Conservation (phyloP, 495 filamentous ascomycete species). For the Penicillium goetzii region DNA sequence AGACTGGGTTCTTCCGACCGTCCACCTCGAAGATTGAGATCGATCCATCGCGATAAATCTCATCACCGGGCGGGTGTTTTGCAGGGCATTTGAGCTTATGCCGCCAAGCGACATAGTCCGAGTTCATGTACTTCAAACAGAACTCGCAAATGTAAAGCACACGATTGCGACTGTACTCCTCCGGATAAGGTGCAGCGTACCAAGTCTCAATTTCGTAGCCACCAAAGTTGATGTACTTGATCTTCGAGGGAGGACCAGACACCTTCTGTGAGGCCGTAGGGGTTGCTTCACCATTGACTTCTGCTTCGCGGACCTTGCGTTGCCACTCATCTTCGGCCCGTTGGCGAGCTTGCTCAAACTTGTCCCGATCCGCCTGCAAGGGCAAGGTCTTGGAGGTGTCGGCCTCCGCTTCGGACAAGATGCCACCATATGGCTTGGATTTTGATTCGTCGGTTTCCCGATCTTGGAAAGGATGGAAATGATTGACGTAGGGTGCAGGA, state of each 20-base stretch:
- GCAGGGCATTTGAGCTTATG: slow-evolving; percentile 98
- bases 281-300: slow-evolving; percentile 51
- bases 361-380: slow-evolving; percentile 72
- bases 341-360: slow-evolving; percentile 85
- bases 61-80: slow-evolving; percentile 94
- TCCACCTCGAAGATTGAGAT: slow-evolving; percentile 97
- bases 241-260: slow-evolving; percentile 87
- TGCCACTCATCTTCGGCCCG: slow-evolving; percentile 93
- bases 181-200: slow-evolving; percentile 98
- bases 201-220: slow-evolving; percentile 97
- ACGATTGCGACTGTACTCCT: slow-evolving; percentile 94
- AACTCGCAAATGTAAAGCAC: slow-evolving; percentile 98
- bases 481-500: slow-evolving; percentile 57
- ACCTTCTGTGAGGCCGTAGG: slow-evolving; percentile 64
- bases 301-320: slow-evolving; percentile 54
- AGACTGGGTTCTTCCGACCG: slow-evolving; percentile 93
- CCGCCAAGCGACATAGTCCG: slow-evolving; percentile 94
- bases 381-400: slow-evolving; percentile 90
- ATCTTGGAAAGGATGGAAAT: slow-evolving; percentile 83
- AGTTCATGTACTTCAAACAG: slow-evolving; percentile 99
- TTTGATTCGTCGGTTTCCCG: slow-evolving; percentile 87
- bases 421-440: slow-evolving; percentile 94
- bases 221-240: slow-evolving; percentile 98
- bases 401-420: slow-evolving; percentile 84
- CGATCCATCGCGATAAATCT: slow-evolving; percentile 94